Percentiles rank a stretch among this genome's conserved stretches.
These are phyloP conservation scores for Buddleja alternifolia DNA, from an alignment of 257 asterid genomes.

Conservation along the genomic window DNA sequence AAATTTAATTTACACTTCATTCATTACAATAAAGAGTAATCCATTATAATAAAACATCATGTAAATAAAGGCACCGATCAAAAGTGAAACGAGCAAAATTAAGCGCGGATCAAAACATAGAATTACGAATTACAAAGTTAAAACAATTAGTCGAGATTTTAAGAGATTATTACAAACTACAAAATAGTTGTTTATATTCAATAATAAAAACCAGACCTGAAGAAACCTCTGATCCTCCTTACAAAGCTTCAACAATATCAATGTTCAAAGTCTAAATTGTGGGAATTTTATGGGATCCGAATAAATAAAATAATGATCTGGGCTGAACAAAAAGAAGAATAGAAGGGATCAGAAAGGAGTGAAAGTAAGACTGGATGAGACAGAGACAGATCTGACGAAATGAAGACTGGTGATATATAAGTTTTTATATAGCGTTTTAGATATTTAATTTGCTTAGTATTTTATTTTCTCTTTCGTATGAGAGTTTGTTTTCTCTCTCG, in stretches of 20 bases:
- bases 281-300: not conserved
- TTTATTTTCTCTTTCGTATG: too few relatives aligned
- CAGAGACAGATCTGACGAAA: too few relatives aligned
- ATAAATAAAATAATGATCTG: not conserved
- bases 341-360: constrained; percentile 14
- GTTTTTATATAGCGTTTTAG: too few relatives aligned
- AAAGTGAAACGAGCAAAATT: too few relatives aligned
- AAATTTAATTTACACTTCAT: not conserved
- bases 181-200: not conserved
- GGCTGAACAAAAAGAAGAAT: not conserved
- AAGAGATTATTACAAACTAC: not conserved
- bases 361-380: constrained; percentile 20
- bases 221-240: constrained; percentile 20
- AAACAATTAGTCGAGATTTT: not conserved
- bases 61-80: not conserved
- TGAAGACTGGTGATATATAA: too few relatives aligned
- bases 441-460: too few relatives aligned
- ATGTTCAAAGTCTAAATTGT: too few relatives aligned
- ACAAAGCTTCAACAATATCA: constrained; percentile 20
- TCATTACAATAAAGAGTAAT: not conserved
- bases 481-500: too few relatives aligned
- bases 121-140: not conserved
- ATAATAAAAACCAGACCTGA: constrained; percentile 19
- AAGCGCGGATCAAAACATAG: constrained; percentile 1
- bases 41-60: not conserved